Evolutionary conservation across 441 rosid species (phyloP), one percentile per base, ranked within the genome.

Genomic region (Adansonia grandidieri): DNA sequence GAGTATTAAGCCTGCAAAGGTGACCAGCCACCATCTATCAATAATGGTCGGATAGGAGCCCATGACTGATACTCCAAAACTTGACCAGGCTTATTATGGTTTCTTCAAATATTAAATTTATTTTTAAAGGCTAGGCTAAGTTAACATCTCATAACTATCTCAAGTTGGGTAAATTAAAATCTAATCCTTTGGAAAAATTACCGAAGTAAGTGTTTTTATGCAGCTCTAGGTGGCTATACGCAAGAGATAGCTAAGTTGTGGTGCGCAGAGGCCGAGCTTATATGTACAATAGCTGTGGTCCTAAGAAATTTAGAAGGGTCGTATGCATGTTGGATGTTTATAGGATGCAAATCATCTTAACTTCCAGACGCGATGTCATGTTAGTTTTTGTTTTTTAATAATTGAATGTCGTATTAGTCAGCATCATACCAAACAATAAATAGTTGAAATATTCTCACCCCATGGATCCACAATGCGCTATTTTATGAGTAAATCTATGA

Each of bases 11-110:
- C 85, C 77, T 71, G 80, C 77, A 10, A 71, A 61, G 40, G 20
- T 80, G 74, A 80, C 77, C 73, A 78, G 44, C 68, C 81, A 65
- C 90, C 90, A 84, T 32, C 71, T 78, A 8, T 64, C 47, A 20
- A 63, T 67, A 61, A 84, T 40, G 51, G 76, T 65, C 15, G 81
- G 66, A 44, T 15, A 64, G 22, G 0, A 24, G 19, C 78, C 81
- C 89, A 85, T 83, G n/a, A 11, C 63, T 32, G n/a, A 5, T 11
- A 22, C 71, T 14, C 40, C 3, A 68, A 32, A 42, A n/a, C 32
- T 50, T 63, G 5, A 19, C 11, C 11, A 4, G 50, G 50, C 50
- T 65, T 42, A 17, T n/a, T 24, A 24, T 24, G 53, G 6, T 66
- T 42, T 9, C 15, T 28, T 66, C 9, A 9, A 42, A 19, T 24